Conservation (phyloP, 805 yeast genomes). For the Spathaspora hagerdaliae region DNA sequence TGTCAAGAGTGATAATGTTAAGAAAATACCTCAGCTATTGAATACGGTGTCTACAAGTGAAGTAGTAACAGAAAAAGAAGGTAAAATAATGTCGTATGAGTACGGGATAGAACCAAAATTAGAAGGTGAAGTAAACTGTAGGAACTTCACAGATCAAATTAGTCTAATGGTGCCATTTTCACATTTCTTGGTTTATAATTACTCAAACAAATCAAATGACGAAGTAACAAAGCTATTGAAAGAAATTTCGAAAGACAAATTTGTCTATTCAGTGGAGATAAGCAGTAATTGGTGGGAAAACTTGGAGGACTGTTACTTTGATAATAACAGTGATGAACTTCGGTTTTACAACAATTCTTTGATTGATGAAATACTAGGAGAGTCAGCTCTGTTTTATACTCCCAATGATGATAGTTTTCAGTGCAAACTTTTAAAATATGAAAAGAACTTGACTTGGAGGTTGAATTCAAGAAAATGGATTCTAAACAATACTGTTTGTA, state of each 20-base stretch:
- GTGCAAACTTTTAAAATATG: conserved; percentile 23
- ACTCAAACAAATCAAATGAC: conserved; percentile 6
- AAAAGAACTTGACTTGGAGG: conserved; percentile 33
- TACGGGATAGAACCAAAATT: background rate
- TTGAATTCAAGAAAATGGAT: conserved; percentile 26
- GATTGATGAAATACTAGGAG: background rate
- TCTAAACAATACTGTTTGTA: conserved; percentile 19
- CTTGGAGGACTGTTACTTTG: conserved; percentile 2
- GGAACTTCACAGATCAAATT: conserved; percentile 28
- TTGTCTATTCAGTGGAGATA: conserved; percentile 6
- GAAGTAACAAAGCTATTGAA: background rate
- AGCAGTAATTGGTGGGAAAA: conserved; percentile 4
- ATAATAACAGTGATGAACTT: conserved; percentile 2
- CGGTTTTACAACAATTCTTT: conserved; percentile 3
- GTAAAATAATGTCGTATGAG: background rate
- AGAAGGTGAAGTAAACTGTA: conserved; percentile 16
- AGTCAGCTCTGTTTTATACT: background rate
- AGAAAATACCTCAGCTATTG: conserved; percentile 2
- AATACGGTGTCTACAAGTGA: conserved; percentile 6
- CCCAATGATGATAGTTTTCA: background rate
- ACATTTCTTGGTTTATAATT: conserved; percentile 29
- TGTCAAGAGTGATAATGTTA: conserved; percentile 7
- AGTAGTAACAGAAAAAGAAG: conserved; percentile 1
- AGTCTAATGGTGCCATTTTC: conserved; percentile 29
- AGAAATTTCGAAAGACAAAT: background rate